phyloP scores from a whole-genome alignment of 768 basidiomycete genomes.

The Suillus hirtellus region DNA sequence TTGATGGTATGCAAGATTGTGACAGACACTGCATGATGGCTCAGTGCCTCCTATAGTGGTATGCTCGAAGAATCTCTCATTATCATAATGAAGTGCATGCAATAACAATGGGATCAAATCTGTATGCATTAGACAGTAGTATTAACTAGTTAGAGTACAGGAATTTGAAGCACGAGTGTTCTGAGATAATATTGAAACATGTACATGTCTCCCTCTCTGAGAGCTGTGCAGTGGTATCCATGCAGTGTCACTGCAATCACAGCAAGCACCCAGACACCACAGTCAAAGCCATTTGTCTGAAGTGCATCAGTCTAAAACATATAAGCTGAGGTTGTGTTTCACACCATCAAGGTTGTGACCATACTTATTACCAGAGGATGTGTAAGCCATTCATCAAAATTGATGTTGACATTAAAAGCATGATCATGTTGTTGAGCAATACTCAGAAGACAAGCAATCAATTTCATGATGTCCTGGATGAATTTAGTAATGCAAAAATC shows the following conservation, averaged over 20 bases:
- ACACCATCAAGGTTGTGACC: neutral
- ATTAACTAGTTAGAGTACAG: conserved; percentile 2
- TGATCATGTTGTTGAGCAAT: neutral
- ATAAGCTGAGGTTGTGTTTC: neutral
- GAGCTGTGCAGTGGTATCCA: conserved; percentile 4
- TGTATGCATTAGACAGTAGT: neutral
- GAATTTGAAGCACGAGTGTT: neutral
- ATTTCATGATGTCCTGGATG: neutral
- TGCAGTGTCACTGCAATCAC: neutral
- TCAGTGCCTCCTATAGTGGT: neutral
- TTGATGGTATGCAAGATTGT: neutral
- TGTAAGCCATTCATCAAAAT: neutral
- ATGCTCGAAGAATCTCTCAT: neutral
- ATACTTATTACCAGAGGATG: neutral
- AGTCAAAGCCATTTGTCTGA: conserved; percentile 22
- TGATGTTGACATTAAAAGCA: neutral
- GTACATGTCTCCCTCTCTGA: conserved; percentile 4
- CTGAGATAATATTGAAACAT: conserved; percentile 3
- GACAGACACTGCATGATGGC: neutral
- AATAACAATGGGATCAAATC: neutral
- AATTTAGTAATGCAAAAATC: neutral
- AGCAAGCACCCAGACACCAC: conserved; percentile 26
- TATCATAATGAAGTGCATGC: neutral
- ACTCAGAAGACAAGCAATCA: neutral
- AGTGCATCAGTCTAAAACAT: neutral